Evolutionary conservation across 345 rosid species (phyloP), one percentile per base, ranked within the genome.

Genomic region (Eutrema yunnanense): DNA sequence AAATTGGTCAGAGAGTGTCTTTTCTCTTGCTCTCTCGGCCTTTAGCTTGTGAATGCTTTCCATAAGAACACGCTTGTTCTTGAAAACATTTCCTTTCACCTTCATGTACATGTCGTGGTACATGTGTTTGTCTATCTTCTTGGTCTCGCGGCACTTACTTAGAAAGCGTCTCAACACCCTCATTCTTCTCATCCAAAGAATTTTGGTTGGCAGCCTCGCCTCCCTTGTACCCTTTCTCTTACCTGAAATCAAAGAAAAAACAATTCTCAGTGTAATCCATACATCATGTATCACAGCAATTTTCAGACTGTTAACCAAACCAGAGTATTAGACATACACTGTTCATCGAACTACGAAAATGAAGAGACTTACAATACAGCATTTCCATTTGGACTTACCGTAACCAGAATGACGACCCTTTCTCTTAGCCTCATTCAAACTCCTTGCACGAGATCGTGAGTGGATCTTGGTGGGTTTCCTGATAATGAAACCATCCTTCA

Each of bases 21-120:
- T 88, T 41, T 88, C 94, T 79, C 90, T 86, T 0, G 84, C 85
- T 76, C 85, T 88, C 71, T 88, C 90, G 47, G 86, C 90, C 86
- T 88, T 88, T 3, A 83, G 73, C 62, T 88, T 88, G 85, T 88
- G 90, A 48, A 86, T 88, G 37, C 86, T 82, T 77, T 88, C 94
- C 94, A 86, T 88, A 53, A 88, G 83, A 38, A 88, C 90, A 42
- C 90, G 71, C 81, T 88, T 88, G 81, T 86, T 88, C 84, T 86
- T 88, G 58, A 86, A 86, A 30, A 88, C 88, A 49, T 88, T 88
- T 76, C 90, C 90, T 63, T 88, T 88, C 48, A 84, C 88, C 74
- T 81, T 84, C 94, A 88, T 88, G 86, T 88, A 86, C 94, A 88
- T 88, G 55, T 88, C 90, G 68, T 88, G 93, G 81, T 86, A 88